Conservation (phyloP, 2,329 filamentous ascomycete genomes). For the Aspergillus arachidicola region DNA sequence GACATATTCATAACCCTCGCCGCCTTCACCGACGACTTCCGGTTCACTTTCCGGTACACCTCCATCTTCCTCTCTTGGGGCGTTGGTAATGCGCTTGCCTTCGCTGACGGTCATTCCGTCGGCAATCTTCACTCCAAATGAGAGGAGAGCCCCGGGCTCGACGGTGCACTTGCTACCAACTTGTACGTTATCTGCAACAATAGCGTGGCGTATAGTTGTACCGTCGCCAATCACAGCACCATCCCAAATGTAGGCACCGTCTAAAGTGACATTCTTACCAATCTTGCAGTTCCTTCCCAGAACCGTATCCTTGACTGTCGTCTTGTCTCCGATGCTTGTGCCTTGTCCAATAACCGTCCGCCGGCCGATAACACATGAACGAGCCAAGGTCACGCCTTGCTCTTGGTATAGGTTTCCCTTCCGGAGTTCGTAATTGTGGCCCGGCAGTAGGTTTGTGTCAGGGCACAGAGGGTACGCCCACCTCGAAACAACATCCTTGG, state of each 20-base stretch:
- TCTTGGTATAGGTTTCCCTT: slow-evolving; percentile 77
- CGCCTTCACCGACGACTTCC: slow-evolving; percentile 59
- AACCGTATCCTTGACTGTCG: slow-evolving; percentile 71
- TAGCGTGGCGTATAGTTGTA: slow-evolving; percentile 68
- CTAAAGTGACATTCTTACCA: slow-evolving; percentile 77
- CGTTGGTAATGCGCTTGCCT: slow-evolving; percentile 47
- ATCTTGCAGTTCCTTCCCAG: slow-evolving; percentile 85
- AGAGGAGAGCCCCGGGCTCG: slow-evolving; percentile 74
- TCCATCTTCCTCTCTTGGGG: slow-evolving; percentile 48
- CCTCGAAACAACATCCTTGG: slow-evolving; percentile 78
- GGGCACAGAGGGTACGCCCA: slow-evolving; percentile 90
- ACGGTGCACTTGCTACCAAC: slow-evolving; percentile 73
- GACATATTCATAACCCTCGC: slow-evolving; percentile 66
- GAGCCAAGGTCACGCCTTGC: slow-evolving; percentile 71
- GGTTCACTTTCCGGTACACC: slow-evolving; percentile 50
- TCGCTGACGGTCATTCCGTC: slow-evolving; percentile 56
- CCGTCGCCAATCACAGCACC: slow-evolving; percentile 76
- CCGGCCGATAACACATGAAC: slow-evolving; percentile 69
- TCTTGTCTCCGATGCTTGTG: slow-evolving; percentile 73
- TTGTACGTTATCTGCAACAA: slow-evolving; percentile 72
- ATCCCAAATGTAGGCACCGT: slow-evolving; percentile 87
- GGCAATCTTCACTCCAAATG: slow-evolving; percentile 73
- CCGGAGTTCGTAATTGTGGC: slow-evolving; percentile 73
- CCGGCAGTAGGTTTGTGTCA: slow-evolving; percentile 80
- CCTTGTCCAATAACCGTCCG: slow-evolving; percentile 75